Evolutionary conservation across 495 filamentous ascomycete genomes (phyloP), one percentile per base, ranked within the genome.

Genomic region (Xylaria sp.): DNA sequence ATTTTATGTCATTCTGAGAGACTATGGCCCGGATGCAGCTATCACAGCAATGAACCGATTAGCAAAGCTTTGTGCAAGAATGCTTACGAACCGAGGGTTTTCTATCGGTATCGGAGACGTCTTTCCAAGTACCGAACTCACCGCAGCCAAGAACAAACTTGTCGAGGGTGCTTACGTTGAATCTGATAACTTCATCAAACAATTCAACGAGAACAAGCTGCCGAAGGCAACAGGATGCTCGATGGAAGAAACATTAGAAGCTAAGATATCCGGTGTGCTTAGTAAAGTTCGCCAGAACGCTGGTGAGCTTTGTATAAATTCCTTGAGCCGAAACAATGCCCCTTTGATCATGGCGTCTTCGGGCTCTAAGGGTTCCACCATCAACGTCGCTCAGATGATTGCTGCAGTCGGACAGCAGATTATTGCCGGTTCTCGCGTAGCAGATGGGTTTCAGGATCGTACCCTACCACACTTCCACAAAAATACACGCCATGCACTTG

Each of bases 321-420:
- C 94, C 63, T 86, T 99, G 65, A 96, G 93, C 83, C 92, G 89
- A 71, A 94, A 93, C 84, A 99, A 99, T 76, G 91, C 96, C 3
- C 94, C 96, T 12, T 84, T 98, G 75, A 92, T 97, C 84, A 99
- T 99, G 96, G 96, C 96, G 58, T 97, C 92, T 55, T 97, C 93
- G 11, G 96, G 96, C 41, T 97, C 96, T 46, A 99, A 99, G 81
- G 88, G 96, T 76, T 97, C 94, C 2, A 91, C 91, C 77, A 97
- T 98, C 86, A 99, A 99, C 84, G 96, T 99, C 61, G 95, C 97
- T 31, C 96, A 99, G 84, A 99, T 99, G 96, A 91, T 98, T 79
- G 94, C 97, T 43, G 91, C 93, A 72, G 96, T 99, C 73, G 96
- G 96, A 70, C 96, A 99, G 80, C 96, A 99, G 76, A 97, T 98